Percentiles rank a stretch among this genome's conserved stretches.
These are phyloP conservation scores for Fusarium liriodendri DNA, from an alignment of 2,329 filamentous ascomycete species.

Conservation along the genomic window DNA sequence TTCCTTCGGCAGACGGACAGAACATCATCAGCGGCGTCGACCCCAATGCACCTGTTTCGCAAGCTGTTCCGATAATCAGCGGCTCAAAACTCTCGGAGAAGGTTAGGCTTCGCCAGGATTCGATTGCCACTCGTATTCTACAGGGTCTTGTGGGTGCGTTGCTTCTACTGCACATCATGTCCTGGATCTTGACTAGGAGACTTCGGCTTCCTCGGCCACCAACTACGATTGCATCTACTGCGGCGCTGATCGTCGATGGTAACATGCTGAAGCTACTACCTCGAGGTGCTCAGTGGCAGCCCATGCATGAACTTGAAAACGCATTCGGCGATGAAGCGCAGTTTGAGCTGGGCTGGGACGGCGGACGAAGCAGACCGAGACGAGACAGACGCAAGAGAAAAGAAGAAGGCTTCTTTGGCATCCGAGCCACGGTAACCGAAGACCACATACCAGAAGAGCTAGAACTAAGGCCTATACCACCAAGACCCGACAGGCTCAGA, in stretches of 20 bases:
- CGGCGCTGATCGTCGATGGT: constrained; percentile 51
- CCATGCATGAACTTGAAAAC: constrained; percentile 29
- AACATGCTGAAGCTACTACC: constrained; percentile 47
- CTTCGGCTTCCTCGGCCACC: constrained; percentile 45
- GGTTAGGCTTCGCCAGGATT: constrained; percentile 44
- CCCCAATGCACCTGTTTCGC: constrained; percentile 35
- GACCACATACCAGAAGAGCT: constrained; percentile 36
- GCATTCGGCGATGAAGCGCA: constrained; percentile 26
- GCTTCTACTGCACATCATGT: constrained; percentile 41
- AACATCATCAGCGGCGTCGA: constrained; percentile 40
- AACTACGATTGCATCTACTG: constrained; percentile 51
- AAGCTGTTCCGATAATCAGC: constrained; percentile 39
- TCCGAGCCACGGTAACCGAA: constrained; percentile 26
- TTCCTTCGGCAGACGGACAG: constrained; percentile 29
- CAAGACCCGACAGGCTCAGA: constrained; percentile 20
- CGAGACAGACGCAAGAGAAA: constrained; percentile 30
- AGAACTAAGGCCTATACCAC: constrained; percentile 39
- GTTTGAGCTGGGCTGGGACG: constrained; percentile 38
- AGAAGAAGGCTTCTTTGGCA: constrained; percentile 34
- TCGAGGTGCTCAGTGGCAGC: constrained; percentile 41
- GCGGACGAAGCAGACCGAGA: constrained; percentile 10
- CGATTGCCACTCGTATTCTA: constrained; percentile 48
- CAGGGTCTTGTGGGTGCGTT: constrained; percentile 47
- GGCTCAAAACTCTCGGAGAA: constrained; percentile 23
- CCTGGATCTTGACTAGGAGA: constrained; percentile 45